A percentile compares a stretch with the other conserved stretches of the same genome.
Evolutionary conservation across 1,284 basidiomycete genomes (phyloP).

Genomic region (Microbotryum saponariae): DNA sequence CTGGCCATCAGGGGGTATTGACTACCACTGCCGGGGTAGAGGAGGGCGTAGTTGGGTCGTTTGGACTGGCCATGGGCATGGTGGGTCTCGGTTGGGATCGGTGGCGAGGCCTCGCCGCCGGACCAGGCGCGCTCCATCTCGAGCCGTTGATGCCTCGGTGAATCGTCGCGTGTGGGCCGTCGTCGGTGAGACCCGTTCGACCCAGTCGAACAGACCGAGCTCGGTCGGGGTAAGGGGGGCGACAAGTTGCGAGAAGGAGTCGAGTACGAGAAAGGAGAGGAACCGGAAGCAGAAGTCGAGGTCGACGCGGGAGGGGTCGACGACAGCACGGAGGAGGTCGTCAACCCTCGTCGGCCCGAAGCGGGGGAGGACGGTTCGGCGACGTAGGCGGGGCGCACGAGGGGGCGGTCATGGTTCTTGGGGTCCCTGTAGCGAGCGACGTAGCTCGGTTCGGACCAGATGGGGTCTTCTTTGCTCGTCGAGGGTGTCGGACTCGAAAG

Average conservation of each 20-base stretch:
- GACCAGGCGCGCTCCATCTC: constrained; percentile 17
- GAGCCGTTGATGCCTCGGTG: constrained; percentile 4
- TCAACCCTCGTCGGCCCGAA: neutral
- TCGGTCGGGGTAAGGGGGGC: no score
- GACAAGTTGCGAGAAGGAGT: neutral
- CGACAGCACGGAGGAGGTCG: neutral
- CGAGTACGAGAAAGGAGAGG: no score
- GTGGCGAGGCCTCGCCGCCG: constrained; percentile 7
- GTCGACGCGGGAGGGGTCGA: neutral
- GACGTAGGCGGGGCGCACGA: constrained; percentile 1
- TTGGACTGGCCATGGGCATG: constrained; percentile 4
- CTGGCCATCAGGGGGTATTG: constrained; percentile 39
- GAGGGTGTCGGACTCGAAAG: neutral
- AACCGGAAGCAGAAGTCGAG: no score
- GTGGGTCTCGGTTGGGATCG: constrained; percentile 27
- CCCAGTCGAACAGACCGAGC: no score
- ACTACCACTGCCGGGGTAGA: constrained; percentile 37
- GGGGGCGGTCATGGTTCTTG: constrained; percentile 19
- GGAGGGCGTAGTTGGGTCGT: constrained; percentile 27
- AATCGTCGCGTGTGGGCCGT: constrained; percentile 1
- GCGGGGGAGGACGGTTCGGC: neutral
- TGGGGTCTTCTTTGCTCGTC: constrained; percentile 5
- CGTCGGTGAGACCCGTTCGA: neutral
- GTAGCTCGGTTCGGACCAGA: constrained; percentile 31
- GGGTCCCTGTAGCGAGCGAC: constrained; percentile 30